Base-by-base conservation (phyloP, 169 alveolate genomes). In the Perkinsus marinus region DNA sequence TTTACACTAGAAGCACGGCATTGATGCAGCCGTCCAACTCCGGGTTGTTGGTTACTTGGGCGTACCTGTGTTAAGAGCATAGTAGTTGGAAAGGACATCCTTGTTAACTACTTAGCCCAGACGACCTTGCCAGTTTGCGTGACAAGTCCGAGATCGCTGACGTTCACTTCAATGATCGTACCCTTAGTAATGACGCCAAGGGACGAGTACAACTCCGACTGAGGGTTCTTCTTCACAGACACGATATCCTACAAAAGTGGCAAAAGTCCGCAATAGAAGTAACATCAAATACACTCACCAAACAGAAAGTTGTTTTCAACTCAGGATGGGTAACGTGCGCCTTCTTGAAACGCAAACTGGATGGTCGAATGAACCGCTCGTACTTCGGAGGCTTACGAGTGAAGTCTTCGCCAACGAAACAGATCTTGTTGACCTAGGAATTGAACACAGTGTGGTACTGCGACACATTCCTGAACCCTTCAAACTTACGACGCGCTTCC, bases 291-390 rank as follows among this genome's bases (percentile, higher is more conserved):
- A 41, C 10, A 0, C 79, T 57, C 22, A 57, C 79, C 79, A 97
- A 92, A 17, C 95, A 95, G 92, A 99, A 97, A 13, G 99, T 99
- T 0, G 99, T 96, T 93, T 98, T 98, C 91, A 99, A 96, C 94
- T 98, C 99, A 0, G 99, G 99, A 93, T 99, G 99, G 57, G 99
- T 98, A 39, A 98, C 99, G 95, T 99, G 99, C 39, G 99, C 99
- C 95, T 97, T 98, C 94, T 98, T 99, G 95, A 98, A 98, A 91
- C 99, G 95, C 89, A 99, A 95, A 41, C 99, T 99, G 90, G 99
- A 97, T 0, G 99, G 99, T 90, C 99, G 95, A 91, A 99, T 98
- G 93, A 93, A 94, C 91, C 99, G 96, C 94, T 98, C 99, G 92
- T 96, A 98, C 94, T 99, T 99, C 5, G 99, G 99, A 68, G 99